Percentiles rank a stretch among this genome's conserved stretches.
phyloP scores from a whole-genome alignment of 164 flowering plant genomes.

The Paratinospora sagittata region DNA sequence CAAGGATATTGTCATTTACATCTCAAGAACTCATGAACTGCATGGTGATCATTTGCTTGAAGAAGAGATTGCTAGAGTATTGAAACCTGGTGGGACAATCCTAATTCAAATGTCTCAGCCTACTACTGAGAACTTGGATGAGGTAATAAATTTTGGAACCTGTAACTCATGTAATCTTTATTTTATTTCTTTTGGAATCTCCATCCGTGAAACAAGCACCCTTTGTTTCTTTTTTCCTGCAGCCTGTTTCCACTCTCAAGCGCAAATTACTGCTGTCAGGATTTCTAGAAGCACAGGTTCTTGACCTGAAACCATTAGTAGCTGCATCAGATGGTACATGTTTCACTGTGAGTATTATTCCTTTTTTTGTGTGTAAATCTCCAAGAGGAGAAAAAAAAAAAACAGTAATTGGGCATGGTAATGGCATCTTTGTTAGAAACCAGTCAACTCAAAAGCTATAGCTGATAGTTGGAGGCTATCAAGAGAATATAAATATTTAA shows the following conservation, averaged over 20 bases:
- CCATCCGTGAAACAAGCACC: too few relatives aligned
- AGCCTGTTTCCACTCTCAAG: slow-evolving; percentile 45
- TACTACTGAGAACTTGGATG: slow-evolving; percentile 19
- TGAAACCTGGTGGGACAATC: slow-evolving; percentile 72
- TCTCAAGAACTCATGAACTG: slow-evolving; percentile 37
- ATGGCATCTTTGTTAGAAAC: too few relatives aligned
- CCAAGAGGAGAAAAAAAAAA: too few relatives aligned
- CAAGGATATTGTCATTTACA: slow-evolving; percentile 34
- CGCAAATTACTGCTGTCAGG: slow-evolving; percentile 67
- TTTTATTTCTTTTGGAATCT: too few relatives aligned
- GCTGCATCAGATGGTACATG: slow-evolving; percentile 21
- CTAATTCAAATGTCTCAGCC: slow-evolving; percentile 29
- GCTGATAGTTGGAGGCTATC: too few relatives aligned
- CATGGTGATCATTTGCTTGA: slow-evolving; percentile 38
- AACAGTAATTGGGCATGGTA: too few relatives aligned
- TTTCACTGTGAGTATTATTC: slow-evolving; percentile 38
- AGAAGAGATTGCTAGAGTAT: slow-evolving; percentile 48
- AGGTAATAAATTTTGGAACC: slow-evolving; percentile 24
- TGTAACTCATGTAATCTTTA: neutral
- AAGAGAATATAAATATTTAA: too few relatives aligned
- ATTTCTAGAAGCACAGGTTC: slow-evolving; percentile 46
- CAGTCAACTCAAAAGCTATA: too few relatives aligned
- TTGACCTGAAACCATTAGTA: slow-evolving; percentile 28
- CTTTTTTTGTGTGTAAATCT: neutral
- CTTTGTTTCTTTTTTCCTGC: slow-evolving; percentile 17